Percentiles rank a stretch among this genome's conserved stretches.
These are phyloP conservation scores for Puccinellia tenuiflora DNA, from an alignment of 176 grass and related monocot species.

Conservation along the genomic window DNA sequence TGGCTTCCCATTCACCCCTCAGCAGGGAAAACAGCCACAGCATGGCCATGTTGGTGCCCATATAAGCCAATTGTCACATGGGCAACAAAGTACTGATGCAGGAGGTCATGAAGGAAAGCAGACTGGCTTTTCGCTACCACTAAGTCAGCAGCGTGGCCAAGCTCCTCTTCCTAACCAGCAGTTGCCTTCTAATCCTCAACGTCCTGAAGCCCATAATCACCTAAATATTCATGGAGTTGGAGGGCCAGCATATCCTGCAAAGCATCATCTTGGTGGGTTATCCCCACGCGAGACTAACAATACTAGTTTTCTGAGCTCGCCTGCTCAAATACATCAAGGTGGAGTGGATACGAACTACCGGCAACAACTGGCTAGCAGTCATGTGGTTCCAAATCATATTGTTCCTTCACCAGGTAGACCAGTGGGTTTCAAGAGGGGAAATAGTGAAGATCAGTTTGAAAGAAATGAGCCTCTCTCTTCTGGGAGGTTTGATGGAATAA, in stretches of 20 bases:
- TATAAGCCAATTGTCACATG: slow-evolving; percentile 34
- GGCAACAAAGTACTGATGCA: slow-evolving; percentile 35
- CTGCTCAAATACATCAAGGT: slow-evolving; percentile 37
- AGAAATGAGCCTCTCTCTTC: slow-evolving; percentile 43
- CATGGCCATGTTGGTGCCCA: slow-evolving; percentile 24
- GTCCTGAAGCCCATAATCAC: slow-evolving; percentile 31
- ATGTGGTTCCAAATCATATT: slow-evolving; percentile 43
- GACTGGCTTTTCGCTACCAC: slow-evolving; percentile 42
- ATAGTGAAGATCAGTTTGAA: slow-evolving; percentile 52
- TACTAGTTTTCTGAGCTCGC: slow-evolving; percentile 27
- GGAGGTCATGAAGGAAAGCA: slow-evolving; percentile 43
- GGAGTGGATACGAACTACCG: slow-evolving; percentile 38
- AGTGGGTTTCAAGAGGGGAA: slow-evolving; percentile 46
- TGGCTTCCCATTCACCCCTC: slow-evolving; percentile 17
- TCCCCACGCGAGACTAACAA: slow-evolving; percentile 32
- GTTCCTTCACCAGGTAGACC: slow-evolving; percentile 42
- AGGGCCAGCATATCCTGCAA: slow-evolving; percentile 34
- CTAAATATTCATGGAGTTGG: slow-evolving; percentile 30
- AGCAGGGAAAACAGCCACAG: slow-evolving; percentile 38
- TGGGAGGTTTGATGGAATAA: slow-evolving; percentile 53
- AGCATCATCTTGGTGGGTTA: slow-evolving; percentile 42
- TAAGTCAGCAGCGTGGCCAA: slow-evolving; percentile 42
- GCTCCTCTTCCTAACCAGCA: slow-evolving; percentile 24
- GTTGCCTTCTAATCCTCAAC: slow-evolving; percentile 43
- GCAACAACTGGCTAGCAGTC: slow-evolving; percentile 29